Percentiles rank a stretch among this genome's conserved stretches.
Conservation (phyloP, 2,329 filamentous ascomycete species). For the Neocatenulostroma microsporum region DNA sequence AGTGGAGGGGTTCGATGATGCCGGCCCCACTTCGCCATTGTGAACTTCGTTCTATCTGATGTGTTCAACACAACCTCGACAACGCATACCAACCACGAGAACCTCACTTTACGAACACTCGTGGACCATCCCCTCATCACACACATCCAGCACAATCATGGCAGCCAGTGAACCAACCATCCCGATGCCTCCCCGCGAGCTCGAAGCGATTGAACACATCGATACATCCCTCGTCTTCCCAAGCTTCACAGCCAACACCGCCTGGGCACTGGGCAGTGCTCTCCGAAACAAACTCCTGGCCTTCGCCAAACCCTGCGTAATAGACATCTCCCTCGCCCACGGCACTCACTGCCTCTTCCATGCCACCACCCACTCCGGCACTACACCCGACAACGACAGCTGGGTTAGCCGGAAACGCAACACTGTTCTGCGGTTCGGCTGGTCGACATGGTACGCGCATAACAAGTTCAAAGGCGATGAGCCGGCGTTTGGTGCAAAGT, state of each 20-base stretch:
- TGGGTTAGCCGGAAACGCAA: slow-evolving; percentile 62
- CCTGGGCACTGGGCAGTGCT: slow-evolving; percentile 57
- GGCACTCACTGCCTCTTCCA: slow-evolving; percentile 54
- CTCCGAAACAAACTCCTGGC: slow-evolving; percentile 56
- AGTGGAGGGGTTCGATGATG: no score
- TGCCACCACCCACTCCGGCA: slow-evolving; percentile 57
- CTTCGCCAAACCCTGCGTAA: slow-evolving; percentile 49
- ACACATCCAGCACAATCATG: no score
- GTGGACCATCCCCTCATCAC: no score
- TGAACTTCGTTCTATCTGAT: no score
- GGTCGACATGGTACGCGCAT: slow-evolving; percentile 63
- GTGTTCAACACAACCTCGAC: no score
- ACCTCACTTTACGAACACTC: no score
- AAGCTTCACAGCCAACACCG: slow-evolving; percentile 56
- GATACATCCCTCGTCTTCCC: slow-evolving; percentile 40
- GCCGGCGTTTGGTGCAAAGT: slow-evolving; percentile 56
- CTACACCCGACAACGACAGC: slow-evolving; percentile 51
- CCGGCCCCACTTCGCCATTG: no score
- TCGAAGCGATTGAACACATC: slow-evolving; percentile 34
- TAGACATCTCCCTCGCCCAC: slow-evolving; percentile 58
- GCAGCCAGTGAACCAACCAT: slow-evolving; percentile 30
- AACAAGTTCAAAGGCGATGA: slow-evolving; percentile 61
- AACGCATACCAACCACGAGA: no score
- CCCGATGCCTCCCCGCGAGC: slow-evolving; percentile 26
- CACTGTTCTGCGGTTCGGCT: slow-evolving; percentile 63